phyloP scores from a whole-genome alignment of 495 filamentous ascomycete species.

The Daldinia decipiens region DNA sequence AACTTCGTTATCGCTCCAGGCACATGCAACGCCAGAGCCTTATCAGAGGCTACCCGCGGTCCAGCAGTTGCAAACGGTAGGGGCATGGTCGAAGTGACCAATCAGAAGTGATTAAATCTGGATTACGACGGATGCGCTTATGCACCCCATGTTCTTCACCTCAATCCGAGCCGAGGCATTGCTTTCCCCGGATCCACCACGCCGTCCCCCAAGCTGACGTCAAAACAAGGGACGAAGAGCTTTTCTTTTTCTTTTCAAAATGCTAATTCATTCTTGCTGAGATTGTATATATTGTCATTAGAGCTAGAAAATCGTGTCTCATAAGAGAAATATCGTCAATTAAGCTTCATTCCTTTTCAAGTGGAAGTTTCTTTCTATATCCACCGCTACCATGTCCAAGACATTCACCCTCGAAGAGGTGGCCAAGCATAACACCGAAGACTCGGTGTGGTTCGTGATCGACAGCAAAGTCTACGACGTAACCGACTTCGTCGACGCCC shows the following conservation, averaged over 20 bases:
- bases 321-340: no score
- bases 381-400: constrained; percentile 46
- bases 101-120: constrained; percentile 26
- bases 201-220: constrained; percentile 21
- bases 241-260: constrained; percentile 4
- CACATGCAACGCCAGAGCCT: constrained; percentile 9
- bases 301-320: neutral
- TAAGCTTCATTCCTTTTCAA: neutral
- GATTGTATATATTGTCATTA: constrained; percentile 1
- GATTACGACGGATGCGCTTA: constrained; percentile 14
- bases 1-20: neutral
- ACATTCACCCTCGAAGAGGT: constrained; percentile 79
- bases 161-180: constrained; percentile 35
- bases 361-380: neutral
- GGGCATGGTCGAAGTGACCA: constrained; percentile 17
- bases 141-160: neutral
- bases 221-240: constrained; percentile 8
- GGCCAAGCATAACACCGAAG: constrained; percentile 82
- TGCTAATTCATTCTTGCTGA: constrained; percentile 8
- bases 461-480: constrained; percentile 94
- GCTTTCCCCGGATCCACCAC: constrained; percentile 15
- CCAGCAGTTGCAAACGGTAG: neutral
- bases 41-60: constrained; percentile 4
- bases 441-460: constrained; percentile 82
- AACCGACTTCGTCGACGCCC: constrained; percentile 89